phyloP scores from a whole-genome alignment of 768 basidiomycete genomes.

The Lactarius indigo region DNA sequence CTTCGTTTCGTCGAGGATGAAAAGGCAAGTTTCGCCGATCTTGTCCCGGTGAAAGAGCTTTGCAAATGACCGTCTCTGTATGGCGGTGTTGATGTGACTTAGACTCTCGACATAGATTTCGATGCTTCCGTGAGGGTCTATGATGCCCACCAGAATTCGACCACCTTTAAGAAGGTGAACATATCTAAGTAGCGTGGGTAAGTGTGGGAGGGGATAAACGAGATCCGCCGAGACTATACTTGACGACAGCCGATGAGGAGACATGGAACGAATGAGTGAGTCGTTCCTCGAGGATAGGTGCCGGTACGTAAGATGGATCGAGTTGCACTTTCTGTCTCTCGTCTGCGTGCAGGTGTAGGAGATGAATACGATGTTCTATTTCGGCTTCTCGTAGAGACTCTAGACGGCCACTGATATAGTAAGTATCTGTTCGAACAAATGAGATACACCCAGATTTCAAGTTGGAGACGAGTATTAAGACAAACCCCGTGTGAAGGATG shows the following conservation, averaged over 20 bases:
- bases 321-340: slow-evolving; percentile 20
- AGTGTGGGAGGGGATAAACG: neutral
- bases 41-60: slow-evolving; percentile 40
- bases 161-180: slow-evolving; percentile 19
- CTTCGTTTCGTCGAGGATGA: slow-evolving; percentile 52
- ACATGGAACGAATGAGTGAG: slow-evolving; percentile 13
- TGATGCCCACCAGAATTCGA: slow-evolving; percentile 12
- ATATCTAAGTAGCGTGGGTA: slow-evolving; percentile 2
- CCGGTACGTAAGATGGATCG: slow-evolving; percentile 17
- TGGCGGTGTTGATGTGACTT: slow-evolving; percentile 1
- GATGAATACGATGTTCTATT: slow-evolving; percentile 9
- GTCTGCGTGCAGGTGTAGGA: slow-evolving; percentile 4
- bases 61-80: neutral
- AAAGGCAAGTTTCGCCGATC: slow-evolving; percentile 42
- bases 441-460: neutral
- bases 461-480: neutral
- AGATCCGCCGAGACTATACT: neutral
- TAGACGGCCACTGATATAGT: slow-evolving; percentile 7
- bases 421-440: neutral
- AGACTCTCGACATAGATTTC: slow-evolving; percentile 13
- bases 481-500: slow-evolving; percentile 6
- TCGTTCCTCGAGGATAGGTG: slow-evolving; percentile 1
- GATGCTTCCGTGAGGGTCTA: slow-evolving; percentile 8
- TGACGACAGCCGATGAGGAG: slow-evolving; percentile 1
- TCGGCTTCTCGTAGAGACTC: slow-evolving; percentile 8